Evolutionary conservation across 1,284 basidiomycete genomes (phyloP), one percentile per base, ranked within the genome.

Genomic region (Testicularia cyperi): DNA sequence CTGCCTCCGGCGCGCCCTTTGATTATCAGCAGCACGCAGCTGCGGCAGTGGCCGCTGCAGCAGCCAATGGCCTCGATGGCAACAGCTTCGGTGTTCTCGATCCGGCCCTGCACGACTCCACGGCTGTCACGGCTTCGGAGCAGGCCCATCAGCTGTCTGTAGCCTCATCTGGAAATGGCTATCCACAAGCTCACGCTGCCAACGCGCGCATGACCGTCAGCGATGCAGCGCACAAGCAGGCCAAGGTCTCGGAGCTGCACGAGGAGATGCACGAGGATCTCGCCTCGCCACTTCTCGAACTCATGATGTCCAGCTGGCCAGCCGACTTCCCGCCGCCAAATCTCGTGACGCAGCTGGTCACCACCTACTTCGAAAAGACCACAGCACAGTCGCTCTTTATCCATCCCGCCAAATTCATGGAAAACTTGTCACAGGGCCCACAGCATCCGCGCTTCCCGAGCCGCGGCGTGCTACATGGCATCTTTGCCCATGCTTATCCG

Each of bases 221-320:
- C 32, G 48, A 39, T 34, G 26, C 42, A 9, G 37, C 35, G 3
- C 21, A 54, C 46, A 61, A 55, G 31, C 58, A 62, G 34, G 58
- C 58, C 27, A 62, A 56, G 43, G 52, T 62, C 29, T 46, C 51
- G 15, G 47, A 44, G 13, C 39, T 55, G 2, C 58, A 56, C 33
- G 58, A 55, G 16, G 47, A 43, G 24, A 55, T 62, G 58, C 52
- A 62, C 27, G 38, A 57, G 20, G 53, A 49, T 32, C 37, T 47
- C 35, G 33, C 45, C 39, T 39, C 45, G 3, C 61, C 61, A 8
- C 32, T 68, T 8, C 47, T 58, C 25, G 53, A 68, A 42, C 56
- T 70, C 34, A 56, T 67, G 42, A 47, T 65, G 26, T 51, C 65
- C 10, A 56, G 49, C 45, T 70, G 67, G 67, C 67, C 67, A 15